Conservation (phyloP, 257 asterid species). For the Forsythia suspensa region DNA sequence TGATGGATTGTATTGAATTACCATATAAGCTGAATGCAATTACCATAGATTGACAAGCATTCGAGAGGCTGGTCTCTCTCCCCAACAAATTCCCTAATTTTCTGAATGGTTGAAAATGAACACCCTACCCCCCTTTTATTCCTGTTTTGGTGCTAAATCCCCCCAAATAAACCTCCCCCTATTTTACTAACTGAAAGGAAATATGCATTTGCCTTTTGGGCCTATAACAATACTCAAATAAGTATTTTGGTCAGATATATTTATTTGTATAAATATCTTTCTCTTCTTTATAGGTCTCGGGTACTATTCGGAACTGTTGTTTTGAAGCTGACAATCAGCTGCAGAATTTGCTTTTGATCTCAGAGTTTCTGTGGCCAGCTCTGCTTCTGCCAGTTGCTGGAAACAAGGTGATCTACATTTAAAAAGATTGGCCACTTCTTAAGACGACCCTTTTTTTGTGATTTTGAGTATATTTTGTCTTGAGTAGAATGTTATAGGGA, state of each 20-base stretch:
- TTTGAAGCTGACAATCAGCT: slow-evolving; percentile 89
- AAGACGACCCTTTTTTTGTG: not conserved
- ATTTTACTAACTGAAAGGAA: no score
- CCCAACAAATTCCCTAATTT: not conserved
- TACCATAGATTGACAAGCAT: not conserved
- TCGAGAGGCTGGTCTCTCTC: not conserved
- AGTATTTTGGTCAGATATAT: not conserved
- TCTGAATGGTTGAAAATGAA: no score
- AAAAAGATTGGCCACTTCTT: not conserved
- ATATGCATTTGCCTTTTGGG: no score
- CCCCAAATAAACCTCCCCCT: no score
- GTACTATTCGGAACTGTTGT: slow-evolving; percentile 97
- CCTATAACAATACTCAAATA: not conserved
- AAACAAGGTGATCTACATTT: slow-evolving; percentile 60
- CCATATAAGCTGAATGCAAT: not conserved
- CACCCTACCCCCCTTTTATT: no score
- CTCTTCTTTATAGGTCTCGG: slow-evolving; percentile 58
- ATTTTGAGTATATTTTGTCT: not conserved
- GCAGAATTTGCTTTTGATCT: slow-evolving; percentile 74
- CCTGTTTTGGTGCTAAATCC: no score
- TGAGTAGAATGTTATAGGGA: not conserved
- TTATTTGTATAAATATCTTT: not conserved
- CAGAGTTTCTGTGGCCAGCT: slow-evolving; percentile 98
- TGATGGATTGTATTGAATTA: not conserved
- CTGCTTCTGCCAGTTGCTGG: slow-evolving; percentile 95